Evolutionary conservation across 768 basidiomycete genomes (phyloP).

Genomic region (Suillus sp.): DNA sequence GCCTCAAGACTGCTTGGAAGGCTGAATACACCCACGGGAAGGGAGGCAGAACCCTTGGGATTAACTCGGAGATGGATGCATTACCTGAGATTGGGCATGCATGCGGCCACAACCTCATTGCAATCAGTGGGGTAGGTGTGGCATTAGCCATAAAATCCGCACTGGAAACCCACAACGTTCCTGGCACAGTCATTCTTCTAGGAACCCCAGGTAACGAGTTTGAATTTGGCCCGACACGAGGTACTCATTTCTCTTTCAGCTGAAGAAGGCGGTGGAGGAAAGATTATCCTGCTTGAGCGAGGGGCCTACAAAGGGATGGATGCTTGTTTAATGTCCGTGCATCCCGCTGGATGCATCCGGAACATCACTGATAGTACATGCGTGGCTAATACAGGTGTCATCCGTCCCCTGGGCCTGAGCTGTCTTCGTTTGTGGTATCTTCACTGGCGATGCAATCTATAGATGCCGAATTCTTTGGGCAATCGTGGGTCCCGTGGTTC

Average conservation of each 20-base stretch:
- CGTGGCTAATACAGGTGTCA: slow-evolving; percentile 60
- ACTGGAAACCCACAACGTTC: slow-evolving; percentile 57
- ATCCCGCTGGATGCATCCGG: slow-evolving; percentile 1
- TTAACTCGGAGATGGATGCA: slow-evolving; percentile 80
- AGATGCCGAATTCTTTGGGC: slow-evolving; percentile 72
- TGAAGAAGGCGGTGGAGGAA: slow-evolving; percentile 81
- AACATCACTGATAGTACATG: slow-evolving; percentile 13
- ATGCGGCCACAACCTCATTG: slow-evolving; percentile 85
- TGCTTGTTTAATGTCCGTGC: slow-evolving; percentile 67
- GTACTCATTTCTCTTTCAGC: slow-evolving; percentile 41
- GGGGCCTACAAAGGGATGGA: slow-evolving; percentile 85
- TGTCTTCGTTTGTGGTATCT: slow-evolving; percentile 52
- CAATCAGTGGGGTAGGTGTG: slow-evolving; percentile 72
- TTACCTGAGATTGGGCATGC: slow-evolving; percentile 60
- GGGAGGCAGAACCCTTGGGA: slow-evolving; percentile 67
- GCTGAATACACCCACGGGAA: slow-evolving; percentile 65
- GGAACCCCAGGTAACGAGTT: slow-evolving; percentile 66
- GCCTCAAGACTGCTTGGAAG: slow-evolving; percentile 74
- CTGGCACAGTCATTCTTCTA: slow-evolving; percentile 71
- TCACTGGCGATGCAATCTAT: slow-evolving; percentile 67
- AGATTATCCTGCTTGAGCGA: slow-evolving; percentile 68
- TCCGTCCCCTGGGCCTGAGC: slow-evolving; percentile 56
- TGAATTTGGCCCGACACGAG: slow-evolving; percentile 3
- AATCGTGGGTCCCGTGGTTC: slow-evolving; percentile 49
- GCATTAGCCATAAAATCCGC: slow-evolving; percentile 75